Evolutionary conservation across 176 grass and related monocot genomes (phyloP).

Genomic region (Carex scoparia): DNA sequence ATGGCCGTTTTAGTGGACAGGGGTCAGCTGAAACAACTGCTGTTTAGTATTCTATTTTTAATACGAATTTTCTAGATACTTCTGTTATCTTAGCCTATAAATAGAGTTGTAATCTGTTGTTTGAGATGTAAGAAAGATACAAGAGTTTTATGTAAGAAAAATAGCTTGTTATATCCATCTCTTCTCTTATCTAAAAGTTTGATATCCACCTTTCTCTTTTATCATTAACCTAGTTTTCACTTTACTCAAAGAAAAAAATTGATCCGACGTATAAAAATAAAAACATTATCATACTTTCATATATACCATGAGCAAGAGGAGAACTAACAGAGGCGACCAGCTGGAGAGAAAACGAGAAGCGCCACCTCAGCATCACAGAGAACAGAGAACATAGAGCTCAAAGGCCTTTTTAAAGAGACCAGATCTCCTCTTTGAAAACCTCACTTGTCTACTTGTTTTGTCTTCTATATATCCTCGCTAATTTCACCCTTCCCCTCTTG

Average conservation of each 20-base stretch:
- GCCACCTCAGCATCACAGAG: conserved; percentile 47
- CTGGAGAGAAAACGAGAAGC: conserved; percentile 37
- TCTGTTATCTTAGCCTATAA: no score
- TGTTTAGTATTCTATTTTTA: no score
- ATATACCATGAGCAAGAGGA: conserved; percentile 21
- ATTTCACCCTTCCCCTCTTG: conserved; percentile 35
- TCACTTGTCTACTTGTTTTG: conserved; percentile 64
- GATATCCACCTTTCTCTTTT: no score
- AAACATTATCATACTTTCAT: not conserved
- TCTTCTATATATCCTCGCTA: conserved; percentile 67
- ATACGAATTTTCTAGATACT: no score
- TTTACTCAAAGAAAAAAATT: not conserved
- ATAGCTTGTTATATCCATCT: no score
- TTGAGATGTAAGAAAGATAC: no score
- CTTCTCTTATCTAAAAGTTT: no score
- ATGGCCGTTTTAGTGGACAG: no score
- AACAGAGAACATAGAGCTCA: conserved; percentile 29
- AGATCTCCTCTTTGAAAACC: conserved; percentile 51
- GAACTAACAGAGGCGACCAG: conserved; percentile 15
- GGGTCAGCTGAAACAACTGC: no score
- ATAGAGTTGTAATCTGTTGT: no score
- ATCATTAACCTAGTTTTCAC: not conserved
- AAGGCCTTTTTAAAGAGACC: conserved; percentile 53
- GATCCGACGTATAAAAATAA: not conserved
- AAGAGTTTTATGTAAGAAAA: no score